A percentile compares a stretch with the other conserved stretches of the same genome.
phyloP scores from a whole-genome alignment of 768 basidiomycete species.

The Boletus rex-veris region DNA sequence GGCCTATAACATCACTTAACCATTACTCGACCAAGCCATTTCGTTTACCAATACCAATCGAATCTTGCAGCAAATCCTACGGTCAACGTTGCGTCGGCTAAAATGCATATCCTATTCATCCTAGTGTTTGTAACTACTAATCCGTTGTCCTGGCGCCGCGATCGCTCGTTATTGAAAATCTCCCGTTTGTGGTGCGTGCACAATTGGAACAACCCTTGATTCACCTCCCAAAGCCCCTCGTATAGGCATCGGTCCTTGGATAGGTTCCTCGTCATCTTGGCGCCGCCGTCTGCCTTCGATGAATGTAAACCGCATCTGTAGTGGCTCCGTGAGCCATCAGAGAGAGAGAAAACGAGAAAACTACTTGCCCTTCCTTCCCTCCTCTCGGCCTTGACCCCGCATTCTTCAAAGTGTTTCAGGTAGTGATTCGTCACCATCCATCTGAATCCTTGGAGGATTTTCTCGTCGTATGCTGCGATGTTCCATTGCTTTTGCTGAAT shows the following conservation, averaged over 20 bases:
- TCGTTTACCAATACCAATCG: not conserved
- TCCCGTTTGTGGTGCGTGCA: slow-evolving; percentile 14
- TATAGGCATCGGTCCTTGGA: slow-evolving; percentile 23
- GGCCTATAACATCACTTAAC: not conserved
- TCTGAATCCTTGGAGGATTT: slow-evolving; percentile 22
- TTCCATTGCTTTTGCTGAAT: slow-evolving; percentile 36
- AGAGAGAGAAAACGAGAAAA: not conserved
- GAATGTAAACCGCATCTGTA: slow-evolving; percentile 13
- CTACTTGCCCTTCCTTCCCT: slow-evolving; percentile 20
- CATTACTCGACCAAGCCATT: not conserved
- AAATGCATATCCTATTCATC: not conserved
- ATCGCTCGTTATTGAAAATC: not conserved
- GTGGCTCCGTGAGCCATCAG: not conserved
- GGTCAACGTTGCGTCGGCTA: not conserved
- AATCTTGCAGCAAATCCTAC: not conserved
- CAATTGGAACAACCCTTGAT: slow-evolving; percentile 21
- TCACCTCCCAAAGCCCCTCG: slow-evolving; percentile 25
- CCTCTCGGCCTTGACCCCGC: slow-evolving; percentile 14
- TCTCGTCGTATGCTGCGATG: slow-evolving; percentile 32
- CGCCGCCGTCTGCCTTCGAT: slow-evolving; percentile 5
- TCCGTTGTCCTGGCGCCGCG: not conserved
- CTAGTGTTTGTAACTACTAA: not conserved
- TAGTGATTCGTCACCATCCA: slow-evolving; percentile 29
- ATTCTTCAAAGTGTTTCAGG: slow-evolving; percentile 17
- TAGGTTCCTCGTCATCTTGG: not conserved